phyloP scores from a whole-genome alignment of 2,329 filamentous ascomycete genomes.

The Elsinoe fawcettii region DNA sequence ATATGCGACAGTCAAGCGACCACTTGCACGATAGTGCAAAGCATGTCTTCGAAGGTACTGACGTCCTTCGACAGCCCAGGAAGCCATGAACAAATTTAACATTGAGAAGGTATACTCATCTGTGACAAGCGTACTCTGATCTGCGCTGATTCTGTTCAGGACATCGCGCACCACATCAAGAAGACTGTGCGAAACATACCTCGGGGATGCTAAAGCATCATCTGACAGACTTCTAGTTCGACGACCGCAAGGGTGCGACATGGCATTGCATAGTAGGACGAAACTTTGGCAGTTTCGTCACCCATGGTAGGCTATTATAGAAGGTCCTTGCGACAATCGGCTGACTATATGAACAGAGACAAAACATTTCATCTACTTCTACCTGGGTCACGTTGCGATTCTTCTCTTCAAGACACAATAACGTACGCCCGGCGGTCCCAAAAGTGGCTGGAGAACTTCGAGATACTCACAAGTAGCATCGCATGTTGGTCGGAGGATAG shows the following conservation, averaged over 20 bases:
- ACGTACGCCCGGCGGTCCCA: conserved; percentile 10
- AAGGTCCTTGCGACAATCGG: not conserved
- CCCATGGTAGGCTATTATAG: conserved; percentile 61
- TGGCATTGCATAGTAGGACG: conserved; percentile 99
- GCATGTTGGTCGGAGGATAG: not conserved
- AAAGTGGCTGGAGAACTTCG: not conserved
- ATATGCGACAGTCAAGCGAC: not conserved
- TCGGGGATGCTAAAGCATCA: no score
- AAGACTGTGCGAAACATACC: conserved; percentile 55
- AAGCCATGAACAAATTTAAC: conserved; percentile 63
- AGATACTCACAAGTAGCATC: not conserved
- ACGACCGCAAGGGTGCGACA: conserved; percentile 91
- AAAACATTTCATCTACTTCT: conserved; percentile 99
- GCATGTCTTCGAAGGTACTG: conserved; percentile 15
- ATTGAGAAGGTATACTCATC: conserved; percentile 56
- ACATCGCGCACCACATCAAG: conserved; percentile 94
- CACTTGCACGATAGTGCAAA: not conserved
- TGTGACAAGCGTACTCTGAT: not conserved
- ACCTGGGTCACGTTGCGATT: conserved; percentile 96
- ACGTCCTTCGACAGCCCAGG: conserved; percentile 46
- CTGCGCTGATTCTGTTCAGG: conserved; percentile 44
- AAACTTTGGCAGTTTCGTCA: conserved; percentile 99
- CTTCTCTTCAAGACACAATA: conserved; percentile 98
- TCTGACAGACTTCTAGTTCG: conserved; percentile 59
- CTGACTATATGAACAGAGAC: conserved; percentile 58